Base-by-base conservation (phyloP, 2,329 filamentous ascomycete genomes). In the Phialophora chinensis region DNA sequence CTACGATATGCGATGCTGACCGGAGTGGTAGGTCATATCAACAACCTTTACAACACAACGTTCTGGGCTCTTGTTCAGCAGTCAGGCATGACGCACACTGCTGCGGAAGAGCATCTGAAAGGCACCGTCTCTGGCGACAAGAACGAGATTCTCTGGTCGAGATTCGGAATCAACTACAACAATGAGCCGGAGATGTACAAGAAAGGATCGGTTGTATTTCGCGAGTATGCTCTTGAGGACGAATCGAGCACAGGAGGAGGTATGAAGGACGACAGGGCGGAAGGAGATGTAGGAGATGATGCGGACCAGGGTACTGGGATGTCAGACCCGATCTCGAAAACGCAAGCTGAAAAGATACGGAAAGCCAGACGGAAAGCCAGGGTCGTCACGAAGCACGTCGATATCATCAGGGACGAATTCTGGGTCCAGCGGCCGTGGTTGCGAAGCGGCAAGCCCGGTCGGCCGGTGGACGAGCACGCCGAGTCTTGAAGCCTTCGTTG, bases 31-130 rank as follows among this genome's bases (percentile, higher is more conserved):
- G 91, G 91, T 71, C 95, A 99, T 77, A 96, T 99, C 73, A 99
- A 99, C 78, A 99, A 99, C 75, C 86, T 99, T 4, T 99, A 97
- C 79, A 99, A 99, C 77, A 99, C 95, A 0, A 92, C 92, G 0
- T 98, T 98, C 77, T 99, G 95, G 95, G 84, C 90, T 0, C 82
- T 99, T 73, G 90, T 98, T 25, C 87, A 92, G 70, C 82, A 87
- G 56, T 93, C 91, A 1, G 91, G 90, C 0, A 85, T 95, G 81
- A 88, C 86, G 60, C 86, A 88, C 33, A 90, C 88, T 59, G 90
- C 92, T 66, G 95, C 95, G 0, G 94, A 98, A 76, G 86, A 90
- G 74, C 86, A 87, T 66, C 85, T 99, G 53, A 89, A 91, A 73
- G 93, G 94, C 2, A 96, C 93, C 0, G 79, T 96, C 1, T 87